Evolutionary conservation across 2,329 filamentous ascomycete species (phyloP), one percentile per base, ranked within the genome.

Genomic region (Pleoardoris graminearum): DNA sequence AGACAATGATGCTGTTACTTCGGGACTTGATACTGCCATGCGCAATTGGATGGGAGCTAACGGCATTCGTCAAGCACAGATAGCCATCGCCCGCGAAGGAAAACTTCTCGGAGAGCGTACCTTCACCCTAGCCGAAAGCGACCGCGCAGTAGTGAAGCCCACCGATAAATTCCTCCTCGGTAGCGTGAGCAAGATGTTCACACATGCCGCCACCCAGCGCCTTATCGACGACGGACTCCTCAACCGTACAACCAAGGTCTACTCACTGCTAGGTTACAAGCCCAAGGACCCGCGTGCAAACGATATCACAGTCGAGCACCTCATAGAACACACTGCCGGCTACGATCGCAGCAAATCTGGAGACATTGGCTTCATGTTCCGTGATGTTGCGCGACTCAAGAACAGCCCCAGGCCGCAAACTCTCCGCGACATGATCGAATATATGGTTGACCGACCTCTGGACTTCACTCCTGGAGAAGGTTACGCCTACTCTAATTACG

Each of bases 151-250:
- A 8, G 58, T 60, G 17, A 21, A 57, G 16, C 50, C 54, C 11
- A 36, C 51, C 7, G 62, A 66, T 32, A 61, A 62, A 21, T 62
- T 66, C 43, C 62, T 65, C 16, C 58, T 65, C 10, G 62, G 50
- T 6, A 66, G 63, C 41, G 55, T 62, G 11, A 60, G 54, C 32
- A 66, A 65, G 49, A 46, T 51, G n/a, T 66, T 65, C 46, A 60
- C 56, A 6, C 57, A 59, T 22, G 59, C 61, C 3, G 62, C 62
- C 27, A 57, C 42, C 23, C 39, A 57, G 21, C 42, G 54, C 10
- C 50, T 65, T 14, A 38, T 58, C 36, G 49, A 57, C 33, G 48
- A 45, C n/a, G 57, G 53, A 7, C 19, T 47, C 16, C 50, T 66
- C 10, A 60, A 59, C 32, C 51, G 59, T 6, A 55, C 53, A 4